phyloP scores from a whole-genome alignment of 108 stramenopile species.

The Bacterosira constricta region DNA sequence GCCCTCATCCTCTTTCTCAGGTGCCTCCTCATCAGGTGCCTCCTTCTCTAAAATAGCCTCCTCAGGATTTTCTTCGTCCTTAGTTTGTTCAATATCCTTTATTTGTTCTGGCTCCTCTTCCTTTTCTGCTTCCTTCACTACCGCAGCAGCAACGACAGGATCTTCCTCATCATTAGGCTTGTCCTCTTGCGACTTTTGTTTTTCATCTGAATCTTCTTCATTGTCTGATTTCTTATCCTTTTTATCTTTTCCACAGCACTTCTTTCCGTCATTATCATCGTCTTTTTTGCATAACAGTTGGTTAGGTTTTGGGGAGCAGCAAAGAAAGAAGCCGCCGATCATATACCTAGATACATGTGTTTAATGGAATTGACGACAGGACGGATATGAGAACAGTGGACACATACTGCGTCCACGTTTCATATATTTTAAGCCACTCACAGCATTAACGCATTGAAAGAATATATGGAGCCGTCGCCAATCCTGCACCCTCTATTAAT shows the following conservation, averaged over 20 bases:
- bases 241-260: neutral
- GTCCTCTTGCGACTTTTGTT: no score
- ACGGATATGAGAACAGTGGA: neutral
- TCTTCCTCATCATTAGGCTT: neutral
- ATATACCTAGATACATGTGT: neutral
- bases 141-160: neutral
- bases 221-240: neutral
- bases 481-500: neutral
- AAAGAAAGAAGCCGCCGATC: neutral
- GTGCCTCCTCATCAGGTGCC: neutral
- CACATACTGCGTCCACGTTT: no score
- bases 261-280: neutral
- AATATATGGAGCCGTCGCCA: neutral
- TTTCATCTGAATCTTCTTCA: neutral
- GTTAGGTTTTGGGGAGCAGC: neutral
- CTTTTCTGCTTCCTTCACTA: neutral
- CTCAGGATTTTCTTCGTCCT: neutral
- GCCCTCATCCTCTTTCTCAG: neutral
- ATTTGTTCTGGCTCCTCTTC: neutral
- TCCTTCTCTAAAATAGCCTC: neutral
- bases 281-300: neutral
- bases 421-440: neutral
- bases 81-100: neutral
- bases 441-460: neutral
- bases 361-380: neutral